Percentiles rank a stretch among this genome's conserved stretches.
Evolutionary conservation across 2,329 filamentous ascomycete species (phyloP).

Genomic region (Neonectria punicea): DNA sequence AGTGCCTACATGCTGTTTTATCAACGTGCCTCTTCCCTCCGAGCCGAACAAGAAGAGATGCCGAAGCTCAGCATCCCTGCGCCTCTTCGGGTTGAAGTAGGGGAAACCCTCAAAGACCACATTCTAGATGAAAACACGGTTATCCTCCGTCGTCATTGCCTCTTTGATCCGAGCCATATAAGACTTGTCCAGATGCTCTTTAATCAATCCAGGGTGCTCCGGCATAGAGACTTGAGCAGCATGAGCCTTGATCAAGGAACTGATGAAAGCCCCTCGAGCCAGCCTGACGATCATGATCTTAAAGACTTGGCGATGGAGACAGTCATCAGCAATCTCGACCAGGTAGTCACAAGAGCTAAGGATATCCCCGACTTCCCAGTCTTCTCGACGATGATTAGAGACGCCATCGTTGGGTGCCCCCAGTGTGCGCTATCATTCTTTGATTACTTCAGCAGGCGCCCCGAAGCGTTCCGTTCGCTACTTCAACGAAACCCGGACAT

Average conservation of each 20-base stretch:
- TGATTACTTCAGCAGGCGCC: slow-evolving; percentile 67
- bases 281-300: slow-evolving; percentile 39
- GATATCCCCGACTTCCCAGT: slow-evolving; percentile 71
- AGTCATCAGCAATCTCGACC: slow-evolving; percentile 75
- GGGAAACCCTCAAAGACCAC: slow-evolving; percentile 60
- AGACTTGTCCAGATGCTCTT: slow-evolving; percentile 74
- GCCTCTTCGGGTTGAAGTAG: slow-evolving; percentile 57
- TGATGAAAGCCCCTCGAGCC: slow-evolving; percentile 17
- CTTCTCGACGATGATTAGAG: slow-evolving; percentile 61
- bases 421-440: slow-evolving; percentile 69
- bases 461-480: slow-evolving; percentile 70
- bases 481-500: slow-evolving; percentile 70
- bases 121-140: slow-evolving; percentile 79
- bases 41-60: slow-evolving; percentile 61
- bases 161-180: slow-evolving; percentile 79
- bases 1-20: slow-evolving; percentile 99
- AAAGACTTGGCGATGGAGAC: slow-evolving; percentile 65
- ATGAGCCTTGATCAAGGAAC: slow-evolving; percentile 12
- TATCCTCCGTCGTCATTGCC: slow-evolving; percentile 79
- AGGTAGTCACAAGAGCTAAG: slow-evolving; percentile 77
- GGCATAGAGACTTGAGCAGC: slow-evolving; percentile 37
- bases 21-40: slow-evolving; percentile 77
- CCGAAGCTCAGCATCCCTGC: slow-evolving; percentile 42
- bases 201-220: slow-evolving; percentile 62
- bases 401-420: slow-evolving; percentile 59